Conservation (phyloP, 2,329 filamentous ascomycete species). For the Hyphodiscus sp. region DNA sequence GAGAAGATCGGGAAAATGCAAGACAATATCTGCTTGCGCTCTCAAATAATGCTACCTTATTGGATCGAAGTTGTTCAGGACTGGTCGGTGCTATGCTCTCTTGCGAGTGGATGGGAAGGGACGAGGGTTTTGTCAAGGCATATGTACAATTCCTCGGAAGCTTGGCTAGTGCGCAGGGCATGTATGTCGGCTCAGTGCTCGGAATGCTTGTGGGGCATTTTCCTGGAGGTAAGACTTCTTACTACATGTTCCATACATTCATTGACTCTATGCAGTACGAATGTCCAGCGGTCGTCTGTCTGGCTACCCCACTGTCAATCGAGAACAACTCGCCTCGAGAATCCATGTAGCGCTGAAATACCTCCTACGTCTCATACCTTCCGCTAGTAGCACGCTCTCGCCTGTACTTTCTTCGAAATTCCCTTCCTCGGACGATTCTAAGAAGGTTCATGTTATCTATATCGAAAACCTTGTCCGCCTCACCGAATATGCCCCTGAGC, state of each 20-base stretch:
- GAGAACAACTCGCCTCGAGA: constrained; percentile 59
- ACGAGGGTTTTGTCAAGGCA: constrained; percentile 57
- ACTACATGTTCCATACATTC: constrained; percentile 27
- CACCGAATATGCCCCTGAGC: constrained; percentile 68
- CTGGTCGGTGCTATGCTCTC: constrained; percentile 53
- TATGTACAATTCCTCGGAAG: constrained; percentile 64
- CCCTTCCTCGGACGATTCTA: constrained; percentile 69
- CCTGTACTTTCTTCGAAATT: constrained; percentile 63
- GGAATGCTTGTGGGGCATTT: constrained; percentile 79
- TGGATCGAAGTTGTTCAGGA: constrained; percentile 52
- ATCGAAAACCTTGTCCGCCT: constrained; percentile 77
- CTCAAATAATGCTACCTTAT: constrained; percentile 51
- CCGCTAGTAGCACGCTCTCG: constrained; percentile 64
- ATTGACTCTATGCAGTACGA: constrained; percentile 34
- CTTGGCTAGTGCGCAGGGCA: constrained; percentile 75
- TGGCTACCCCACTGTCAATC: constrained; percentile 52
- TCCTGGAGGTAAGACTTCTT: constrained; percentile 39
- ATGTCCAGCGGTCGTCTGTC: constrained; percentile 28
- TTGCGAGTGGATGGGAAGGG: constrained; percentile 59
- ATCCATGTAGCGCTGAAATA: constrained; percentile 72
- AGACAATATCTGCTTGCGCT: constrained; percentile 57
- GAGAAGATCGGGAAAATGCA: constrained; percentile 33
- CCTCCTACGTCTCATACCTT: constrained; percentile 74
- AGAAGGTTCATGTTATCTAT: constrained; percentile 78
- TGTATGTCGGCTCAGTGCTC: constrained; percentile 68